Percentiles rank a stretch among this genome's conserved stretches.
Conservation (phyloP, 345 rosid species). For the Camelina neglecta region DNA sequence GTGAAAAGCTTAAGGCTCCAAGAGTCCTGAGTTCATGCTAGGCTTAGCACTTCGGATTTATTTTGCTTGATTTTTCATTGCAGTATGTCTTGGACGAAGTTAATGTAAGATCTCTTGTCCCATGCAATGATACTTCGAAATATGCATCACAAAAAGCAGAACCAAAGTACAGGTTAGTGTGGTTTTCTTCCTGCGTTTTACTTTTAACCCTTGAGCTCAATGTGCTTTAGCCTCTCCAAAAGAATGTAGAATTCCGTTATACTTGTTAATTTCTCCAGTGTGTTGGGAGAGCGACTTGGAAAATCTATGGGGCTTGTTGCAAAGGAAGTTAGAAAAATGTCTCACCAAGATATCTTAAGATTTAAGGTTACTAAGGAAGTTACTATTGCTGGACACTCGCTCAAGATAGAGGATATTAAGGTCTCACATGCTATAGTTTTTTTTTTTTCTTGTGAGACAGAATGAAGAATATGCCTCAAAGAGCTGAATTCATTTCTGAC, state of each 20-base stretch:
- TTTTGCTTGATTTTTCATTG: slow-evolving; percentile 36
- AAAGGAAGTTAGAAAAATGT: slow-evolving; percentile 80
- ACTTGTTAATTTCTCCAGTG: slow-evolving; percentile 50
- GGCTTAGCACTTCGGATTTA: background rate
- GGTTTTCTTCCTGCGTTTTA: slow-evolving; percentile 2
- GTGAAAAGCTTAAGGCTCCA: background rate
- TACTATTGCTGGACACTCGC: slow-evolving; percentile 67
- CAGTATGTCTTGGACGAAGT: slow-evolving; percentile 95
- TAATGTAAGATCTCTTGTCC: slow-evolving; percentile 73
- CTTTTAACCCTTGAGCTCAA: slow-evolving; percentile 2
- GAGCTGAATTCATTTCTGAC: background rate
- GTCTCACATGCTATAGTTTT: slow-evolving; percentile 43
- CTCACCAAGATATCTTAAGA: slow-evolving; percentile 75
- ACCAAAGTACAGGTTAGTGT: slow-evolving; percentile 85
- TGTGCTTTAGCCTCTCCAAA: slow-evolving; percentile 28
- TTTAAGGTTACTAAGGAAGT: slow-evolving; percentile 78
- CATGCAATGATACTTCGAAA: slow-evolving; percentile 80
- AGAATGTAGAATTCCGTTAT: slow-evolving; percentile 19
- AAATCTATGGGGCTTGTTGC: slow-evolving; percentile 89
- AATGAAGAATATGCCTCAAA: slow-evolving; percentile 9
- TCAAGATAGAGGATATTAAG: slow-evolving; percentile 83
- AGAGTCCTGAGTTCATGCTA: background rate
- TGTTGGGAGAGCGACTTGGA: slow-evolving; percentile 89
- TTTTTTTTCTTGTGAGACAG: background rate
- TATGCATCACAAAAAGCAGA: slow-evolving; percentile 88